Percentiles rank a stretch among this genome's conserved stretches.
Evolutionary conservation across 495 filamentous ascomycete species (phyloP).

Genomic region (Podospora australis): DNA sequence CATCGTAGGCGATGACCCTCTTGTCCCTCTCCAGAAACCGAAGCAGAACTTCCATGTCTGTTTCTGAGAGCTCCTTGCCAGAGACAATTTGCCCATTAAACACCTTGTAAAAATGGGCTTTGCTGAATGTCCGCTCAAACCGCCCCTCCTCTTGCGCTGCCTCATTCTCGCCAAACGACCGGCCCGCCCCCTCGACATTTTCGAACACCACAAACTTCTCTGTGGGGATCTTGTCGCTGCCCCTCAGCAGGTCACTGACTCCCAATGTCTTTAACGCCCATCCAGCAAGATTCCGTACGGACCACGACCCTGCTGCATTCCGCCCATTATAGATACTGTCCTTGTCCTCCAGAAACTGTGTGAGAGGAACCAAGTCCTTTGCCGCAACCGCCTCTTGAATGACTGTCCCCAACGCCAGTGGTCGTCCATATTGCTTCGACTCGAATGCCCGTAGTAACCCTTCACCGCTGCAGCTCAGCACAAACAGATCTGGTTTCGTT

Average conservation of each 20-base stretch:
- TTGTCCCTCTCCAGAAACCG: slow-evolving; percentile 67
- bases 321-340: slow-evolving; percentile 56
- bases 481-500: slow-evolving; percentile 38
- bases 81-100: slow-evolving; percentile 49
- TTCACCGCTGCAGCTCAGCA: slow-evolving; percentile 60
- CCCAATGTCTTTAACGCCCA: slow-evolving; percentile 74
- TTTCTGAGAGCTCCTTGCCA: slow-evolving; percentile 50
- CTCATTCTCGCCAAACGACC: slow-evolving; percentile 37
- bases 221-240: slow-evolving; percentile 38
- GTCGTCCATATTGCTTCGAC: slow-evolving; percentile 71
- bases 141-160: slow-evolving; percentile 38
- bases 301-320: slow-evolving; percentile 40
- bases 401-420: slow-evolving; percentile 74
- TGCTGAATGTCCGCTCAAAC: slow-evolving; percentile 63
- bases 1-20: slow-evolving; percentile 55
- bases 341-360: slow-evolving; percentile 51
- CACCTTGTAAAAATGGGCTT: slow-evolving; percentile 53
- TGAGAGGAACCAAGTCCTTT: slow-evolving; percentile 61
- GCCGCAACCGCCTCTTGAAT: slow-evolving; percentile 67
- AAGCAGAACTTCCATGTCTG: slow-evolving; percentile 64
- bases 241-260: slow-evolving; percentile 38
- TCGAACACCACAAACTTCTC: slow-evolving; percentile 53
- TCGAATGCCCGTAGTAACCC: slow-evolving; percentile 62
- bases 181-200: slow-evolving; percentile 48
- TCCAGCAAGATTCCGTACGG: slow-evolving; percentile 50